A percentile compares a stretch with the other conserved stretches of the same genome.
Conservation (phyloP, 1,284 basidiomycete genomes). For the Trichosporon sp. region DNA sequence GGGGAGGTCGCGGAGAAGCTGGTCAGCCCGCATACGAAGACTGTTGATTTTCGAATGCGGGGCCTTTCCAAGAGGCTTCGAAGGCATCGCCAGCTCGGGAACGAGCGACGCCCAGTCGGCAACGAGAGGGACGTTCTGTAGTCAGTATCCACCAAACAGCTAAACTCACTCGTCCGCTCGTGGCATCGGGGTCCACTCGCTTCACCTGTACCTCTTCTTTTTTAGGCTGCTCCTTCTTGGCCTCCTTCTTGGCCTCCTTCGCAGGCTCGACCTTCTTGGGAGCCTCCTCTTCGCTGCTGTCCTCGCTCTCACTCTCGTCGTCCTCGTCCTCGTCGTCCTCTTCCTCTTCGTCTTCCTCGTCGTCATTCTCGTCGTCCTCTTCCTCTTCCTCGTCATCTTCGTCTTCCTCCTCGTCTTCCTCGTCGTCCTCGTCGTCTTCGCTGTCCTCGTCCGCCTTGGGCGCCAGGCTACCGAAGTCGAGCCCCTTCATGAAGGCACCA, state of each 20-base stretch:
- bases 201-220: constrained; percentile 41
- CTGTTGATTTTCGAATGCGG: constrained; percentile 27
- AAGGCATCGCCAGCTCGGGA: constrained; percentile 28
- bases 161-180: constrained; percentile 30
- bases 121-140: constrained; percentile 32
- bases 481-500: constrained; percentile 58
- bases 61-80: constrained; percentile 20
- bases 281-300: constrained; percentile 35
- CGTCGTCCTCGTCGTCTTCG: constrained; percentile 33
- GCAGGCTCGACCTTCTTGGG: constrained; percentile 40
- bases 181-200: constrained; percentile 23
- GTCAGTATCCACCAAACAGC: neutral
- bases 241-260: constrained; percentile 31
- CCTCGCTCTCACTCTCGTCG: constrained; percentile 30
- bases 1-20: constrained; percentile 35
- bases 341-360: constrained; percentile 34
- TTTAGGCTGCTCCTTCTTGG: constrained; percentile 22
- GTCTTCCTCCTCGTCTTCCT: constrained; percentile 44
- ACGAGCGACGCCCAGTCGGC: constrained; percentile 34
- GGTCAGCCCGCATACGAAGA: constrained; percentile 30
- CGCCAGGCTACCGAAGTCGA: constrained; percentile 51
- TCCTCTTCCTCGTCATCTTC: constrained; percentile 39
- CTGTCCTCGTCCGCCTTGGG: constrained; percentile 25
- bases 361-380: constrained; percentile 38
- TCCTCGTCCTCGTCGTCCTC: constrained; percentile 37